phyloP scores from a whole-genome alignment of 495 filamentous ascomycete genomes.

The Pseudevernia furfuracea region DNA sequence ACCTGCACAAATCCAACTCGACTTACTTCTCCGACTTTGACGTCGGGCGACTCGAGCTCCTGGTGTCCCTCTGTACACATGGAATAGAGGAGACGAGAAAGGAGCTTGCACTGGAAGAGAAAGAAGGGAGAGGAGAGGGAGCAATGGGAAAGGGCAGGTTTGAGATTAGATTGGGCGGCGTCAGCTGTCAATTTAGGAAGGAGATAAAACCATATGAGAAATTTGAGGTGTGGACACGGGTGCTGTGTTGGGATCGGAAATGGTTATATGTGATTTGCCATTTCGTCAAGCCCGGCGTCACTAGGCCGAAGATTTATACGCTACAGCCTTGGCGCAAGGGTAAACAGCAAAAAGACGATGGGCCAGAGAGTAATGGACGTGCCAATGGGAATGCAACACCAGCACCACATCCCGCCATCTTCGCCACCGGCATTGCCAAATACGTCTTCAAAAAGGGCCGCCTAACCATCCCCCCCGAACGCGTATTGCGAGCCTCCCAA shows the following conservation, averaged over 20 bases:
- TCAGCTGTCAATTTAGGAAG: constrained; percentile 56
- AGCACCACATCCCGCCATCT: constrained; percentile 37
- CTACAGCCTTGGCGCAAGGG: constrained; percentile 22
- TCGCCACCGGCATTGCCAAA: constrained; percentile 71
- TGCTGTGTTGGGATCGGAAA: constrained; percentile 72
- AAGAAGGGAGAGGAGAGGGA: constrained; percentile 10
- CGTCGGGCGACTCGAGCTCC: constrained; percentile 55
- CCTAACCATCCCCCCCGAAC: constrained; percentile 74
- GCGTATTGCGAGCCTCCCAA: constrained; percentile 58
- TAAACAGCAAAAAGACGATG: background rate
- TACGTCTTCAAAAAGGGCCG: constrained; percentile 88
- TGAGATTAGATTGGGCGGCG: constrained; percentile 50
- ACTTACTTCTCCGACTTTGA: constrained; percentile 73
- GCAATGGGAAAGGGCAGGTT: constrained; percentile 23
- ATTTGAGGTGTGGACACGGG: constrained; percentile 59
- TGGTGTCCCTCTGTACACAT: constrained; percentile 51
- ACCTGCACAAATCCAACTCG: constrained; percentile 64
- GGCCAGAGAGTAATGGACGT: background rate
- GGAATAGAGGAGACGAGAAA: constrained; percentile 44
- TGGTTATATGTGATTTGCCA: constrained; percentile 73
- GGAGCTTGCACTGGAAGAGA: constrained; percentile 30
- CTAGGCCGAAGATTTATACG: constrained; percentile 20
- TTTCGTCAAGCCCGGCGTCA: constrained; percentile 55
- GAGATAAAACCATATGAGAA: constrained; percentile 60
- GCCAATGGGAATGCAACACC: background rate